Percentiles rank a stretch among this genome's conserved stretches.
phyloP scores from a whole-genome alignment of 2,329 filamentous ascomycete species.

The Biscogniauxia mediterranea region DNA sequence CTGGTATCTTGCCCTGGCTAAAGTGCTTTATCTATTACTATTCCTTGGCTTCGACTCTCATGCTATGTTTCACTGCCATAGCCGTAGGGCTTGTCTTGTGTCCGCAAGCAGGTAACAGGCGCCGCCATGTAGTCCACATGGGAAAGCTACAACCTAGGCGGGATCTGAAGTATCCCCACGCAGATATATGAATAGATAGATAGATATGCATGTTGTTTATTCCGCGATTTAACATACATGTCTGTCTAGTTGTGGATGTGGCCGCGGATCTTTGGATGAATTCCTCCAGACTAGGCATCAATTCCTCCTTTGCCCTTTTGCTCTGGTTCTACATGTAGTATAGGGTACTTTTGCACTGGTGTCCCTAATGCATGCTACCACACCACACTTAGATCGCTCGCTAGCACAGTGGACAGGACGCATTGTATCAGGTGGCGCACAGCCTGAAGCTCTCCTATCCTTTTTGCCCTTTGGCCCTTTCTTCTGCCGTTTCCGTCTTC shows the following conservation, averaged over 20 bases:
- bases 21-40: background rate
- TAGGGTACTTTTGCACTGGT: conserved; percentile 4
- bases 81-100: background rate
- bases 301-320: background rate
- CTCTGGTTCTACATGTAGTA: background rate
- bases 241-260: background rate
- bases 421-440: background rate
- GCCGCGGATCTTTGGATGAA: conserved; percentile 10
- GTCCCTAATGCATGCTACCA: conserved; percentile 19
- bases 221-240: background rate
- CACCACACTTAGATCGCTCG: conserved; percentile 13
- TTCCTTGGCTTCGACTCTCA: background rate
- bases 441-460: background rate
- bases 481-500: background rate
- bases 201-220: background rate
- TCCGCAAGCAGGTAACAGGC: background rate
- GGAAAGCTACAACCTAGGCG: background rate
- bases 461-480: background rate
- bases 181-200: background rate
- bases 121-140: background rate
- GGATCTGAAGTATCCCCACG: background rate
- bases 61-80: background rate
- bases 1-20: background rate
- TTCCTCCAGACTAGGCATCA: conserved; percentile 16
- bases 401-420: background rate